Conservation (phyloP, 805 yeast species). For the Nakazawaea ishiwadae region DNA sequence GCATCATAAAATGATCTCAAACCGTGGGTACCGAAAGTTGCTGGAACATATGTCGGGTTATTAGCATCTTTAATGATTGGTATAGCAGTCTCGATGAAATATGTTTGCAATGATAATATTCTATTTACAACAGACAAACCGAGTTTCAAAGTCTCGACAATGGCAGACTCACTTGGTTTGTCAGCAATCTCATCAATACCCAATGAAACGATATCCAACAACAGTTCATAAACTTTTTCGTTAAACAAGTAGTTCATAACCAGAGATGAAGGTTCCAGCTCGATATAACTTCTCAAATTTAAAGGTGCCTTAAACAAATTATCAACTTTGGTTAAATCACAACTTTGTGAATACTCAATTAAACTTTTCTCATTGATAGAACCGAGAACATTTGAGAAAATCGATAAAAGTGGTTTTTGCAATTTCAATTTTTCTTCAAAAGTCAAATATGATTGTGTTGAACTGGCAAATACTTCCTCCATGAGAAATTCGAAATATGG, state of each 20-base stretch:
- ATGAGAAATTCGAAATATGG: constrained; percentile 74
- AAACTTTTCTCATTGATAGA: constrained; percentile 39
- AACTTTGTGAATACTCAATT: constrained; percentile 29
- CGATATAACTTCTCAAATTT: constrained; percentile 44
- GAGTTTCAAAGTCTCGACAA: constrained; percentile 31
- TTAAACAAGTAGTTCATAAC: constrained; percentile 59
- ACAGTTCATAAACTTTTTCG: constrained; percentile 46
- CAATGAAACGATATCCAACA: constrained; percentile 51
- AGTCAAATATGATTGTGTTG: constrained; percentile 34
- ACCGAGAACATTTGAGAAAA: constrained; percentile 42
- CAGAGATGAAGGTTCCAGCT: constrained; percentile 67
- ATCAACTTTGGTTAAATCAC: constrained; percentile 40
- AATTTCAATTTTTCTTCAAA: constrained; percentile 35
- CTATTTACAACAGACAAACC: constrained; percentile 41
- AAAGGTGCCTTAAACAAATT: constrained; percentile 32
- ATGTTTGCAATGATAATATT: constrained; percentile 49
- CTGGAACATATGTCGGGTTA: constrained; percentile 35
- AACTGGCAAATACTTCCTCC: constrained; percentile 58
- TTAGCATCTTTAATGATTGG: constrained; percentile 42
- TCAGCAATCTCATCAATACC: constrained; percentile 58
- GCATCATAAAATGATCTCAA: constrained; percentile 66
- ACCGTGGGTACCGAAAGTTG: constrained; percentile 52
- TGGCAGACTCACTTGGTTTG: constrained; percentile 26
- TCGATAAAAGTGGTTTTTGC: constrained; percentile 48
- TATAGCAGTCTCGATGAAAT: constrained; percentile 51